A percentile compares a stretch with the other conserved stretches of the same genome.
Conservation (phyloP, 768 basidiomycete genomes). For the Naganishia antarctica region DNA sequence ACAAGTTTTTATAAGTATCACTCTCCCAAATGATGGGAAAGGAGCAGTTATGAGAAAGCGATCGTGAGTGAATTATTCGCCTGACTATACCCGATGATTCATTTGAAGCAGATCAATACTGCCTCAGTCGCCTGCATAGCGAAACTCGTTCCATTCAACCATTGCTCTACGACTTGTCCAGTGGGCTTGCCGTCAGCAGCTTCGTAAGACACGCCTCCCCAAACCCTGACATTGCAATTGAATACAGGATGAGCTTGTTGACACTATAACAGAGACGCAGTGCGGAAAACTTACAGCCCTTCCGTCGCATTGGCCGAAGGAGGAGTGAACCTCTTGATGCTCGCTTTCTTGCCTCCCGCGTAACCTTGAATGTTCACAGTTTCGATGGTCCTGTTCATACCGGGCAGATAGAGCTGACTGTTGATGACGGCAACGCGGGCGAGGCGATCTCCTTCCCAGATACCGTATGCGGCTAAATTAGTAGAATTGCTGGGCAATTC, state of each 20-base stretch:
- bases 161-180: slow-evolving; percentile 22
- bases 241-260: neutral
- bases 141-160: neutral
- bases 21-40: too few relatives aligned
- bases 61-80: neutral
- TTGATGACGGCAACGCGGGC: slow-evolving; percentile 20
- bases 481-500: slow-evolving; percentile 1
- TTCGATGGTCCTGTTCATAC: neutral
- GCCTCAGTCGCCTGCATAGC: slow-evolving; percentile 5
- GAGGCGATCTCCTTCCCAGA: slow-evolving; percentile 17
- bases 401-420: slow-evolving; percentile 17
- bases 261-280: neutral
- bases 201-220: slow-evolving; percentile 29
- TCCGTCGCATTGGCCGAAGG: slow-evolving; percentile 9
- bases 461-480: neutral
- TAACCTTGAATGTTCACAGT: slow-evolving; percentile 7
- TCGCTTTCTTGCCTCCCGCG: neutral
- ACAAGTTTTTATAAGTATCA: too few relatives aligned
- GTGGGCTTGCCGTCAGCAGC: slow-evolving; percentile 22
- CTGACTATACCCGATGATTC: too few relatives aligned
- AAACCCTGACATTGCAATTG: slow-evolving; percentile 24
- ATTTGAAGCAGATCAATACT: slow-evolving; percentile 20
- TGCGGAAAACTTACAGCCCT: neutral
- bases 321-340: slow-evolving; percentile 18
- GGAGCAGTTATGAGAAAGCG: neutral